Conservation (phyloP, 805 yeast species). For the Saccharomycopsis fermentans region DNA sequence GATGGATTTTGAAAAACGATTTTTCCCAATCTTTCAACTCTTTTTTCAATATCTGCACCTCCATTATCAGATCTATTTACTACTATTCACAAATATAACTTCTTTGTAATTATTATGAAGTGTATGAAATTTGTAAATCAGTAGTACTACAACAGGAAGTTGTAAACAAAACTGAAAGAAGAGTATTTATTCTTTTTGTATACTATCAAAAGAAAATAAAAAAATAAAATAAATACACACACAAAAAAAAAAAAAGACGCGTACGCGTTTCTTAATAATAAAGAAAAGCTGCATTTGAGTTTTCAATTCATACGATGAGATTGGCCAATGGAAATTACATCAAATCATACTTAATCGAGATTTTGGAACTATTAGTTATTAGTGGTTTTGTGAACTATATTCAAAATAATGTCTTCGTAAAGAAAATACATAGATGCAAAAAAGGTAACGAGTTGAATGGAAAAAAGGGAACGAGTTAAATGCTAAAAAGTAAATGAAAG, state of each 20-base stretch:
- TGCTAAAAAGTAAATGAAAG: not conserved
- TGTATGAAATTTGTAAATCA: not conserved
- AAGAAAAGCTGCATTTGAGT: no score
- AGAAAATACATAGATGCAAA: not conserved
- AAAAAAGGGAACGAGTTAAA: not conserved
- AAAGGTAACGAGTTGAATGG: not conserved
- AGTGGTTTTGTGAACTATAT: not conserved
- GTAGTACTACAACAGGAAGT: not conserved
- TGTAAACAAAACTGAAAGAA: no score
- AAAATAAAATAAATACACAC: not conserved
- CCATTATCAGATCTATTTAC: not conserved
- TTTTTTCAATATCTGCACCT: conserved; percentile 6
- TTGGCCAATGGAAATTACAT: no score
- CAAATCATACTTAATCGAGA: not conserved
- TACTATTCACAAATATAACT: not conserved
- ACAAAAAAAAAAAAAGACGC: not conserved
- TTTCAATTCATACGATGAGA: no score
- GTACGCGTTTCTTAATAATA: not conserved
- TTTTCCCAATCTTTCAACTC: conserved; percentile 16
- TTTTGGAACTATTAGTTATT: not conserved
- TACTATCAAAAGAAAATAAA: not conserved
- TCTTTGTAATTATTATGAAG: not conserved
- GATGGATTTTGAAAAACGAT: conserved; percentile 4
- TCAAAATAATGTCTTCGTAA: not conserved
- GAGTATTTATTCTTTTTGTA: not conserved